Percentiles rank a stretch among this genome's conserved stretches.
phyloP scores from a whole-genome alignment of 2,329 filamentous ascomycete genomes.

The Trichoderma simmonsii region DNA sequence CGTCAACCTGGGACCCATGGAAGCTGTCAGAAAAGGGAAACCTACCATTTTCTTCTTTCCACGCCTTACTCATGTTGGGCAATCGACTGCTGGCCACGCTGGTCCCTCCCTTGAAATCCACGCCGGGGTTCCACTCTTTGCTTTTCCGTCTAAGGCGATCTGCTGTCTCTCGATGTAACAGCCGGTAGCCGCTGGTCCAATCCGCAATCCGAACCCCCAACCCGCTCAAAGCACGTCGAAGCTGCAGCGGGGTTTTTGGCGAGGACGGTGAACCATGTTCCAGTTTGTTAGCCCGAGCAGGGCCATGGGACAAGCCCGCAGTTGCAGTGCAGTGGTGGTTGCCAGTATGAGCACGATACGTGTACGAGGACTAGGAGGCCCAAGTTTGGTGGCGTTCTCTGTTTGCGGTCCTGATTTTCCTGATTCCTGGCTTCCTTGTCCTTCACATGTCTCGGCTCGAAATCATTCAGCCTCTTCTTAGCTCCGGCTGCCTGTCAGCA shows the following conservation, averaged over 20 bases:
- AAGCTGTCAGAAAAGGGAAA: not conserved
- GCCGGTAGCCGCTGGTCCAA: not conserved
- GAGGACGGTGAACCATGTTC: not conserved
- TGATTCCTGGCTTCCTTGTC: not conserved
- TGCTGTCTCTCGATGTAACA: not conserved
- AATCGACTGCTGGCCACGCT: not conserved
- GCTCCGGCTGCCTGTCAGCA: not conserved
- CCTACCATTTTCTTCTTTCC: not conserved
- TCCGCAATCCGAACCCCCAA: not conserved
- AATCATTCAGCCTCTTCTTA: not conserved
- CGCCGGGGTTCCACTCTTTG: not conserved
- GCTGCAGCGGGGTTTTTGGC: not conserved
- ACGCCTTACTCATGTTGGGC: not conserved
- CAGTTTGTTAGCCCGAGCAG: not conserved
- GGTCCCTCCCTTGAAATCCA: not conserved
- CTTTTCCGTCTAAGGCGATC: not conserved
- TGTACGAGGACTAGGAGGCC: not conserved
- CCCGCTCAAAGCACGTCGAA: not conserved
- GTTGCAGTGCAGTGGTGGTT: not conserved
- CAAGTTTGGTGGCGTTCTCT: not conserved
- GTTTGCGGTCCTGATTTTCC: not conserved
- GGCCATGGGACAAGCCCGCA: not conserved
- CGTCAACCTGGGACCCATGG: not conserved
- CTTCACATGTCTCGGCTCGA: not conserved
- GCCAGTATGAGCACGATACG: not conserved